phyloP scores from a whole-genome alignment of 495 filamentous ascomycete genomes.

The Aspergillus homomorphus region DNA sequence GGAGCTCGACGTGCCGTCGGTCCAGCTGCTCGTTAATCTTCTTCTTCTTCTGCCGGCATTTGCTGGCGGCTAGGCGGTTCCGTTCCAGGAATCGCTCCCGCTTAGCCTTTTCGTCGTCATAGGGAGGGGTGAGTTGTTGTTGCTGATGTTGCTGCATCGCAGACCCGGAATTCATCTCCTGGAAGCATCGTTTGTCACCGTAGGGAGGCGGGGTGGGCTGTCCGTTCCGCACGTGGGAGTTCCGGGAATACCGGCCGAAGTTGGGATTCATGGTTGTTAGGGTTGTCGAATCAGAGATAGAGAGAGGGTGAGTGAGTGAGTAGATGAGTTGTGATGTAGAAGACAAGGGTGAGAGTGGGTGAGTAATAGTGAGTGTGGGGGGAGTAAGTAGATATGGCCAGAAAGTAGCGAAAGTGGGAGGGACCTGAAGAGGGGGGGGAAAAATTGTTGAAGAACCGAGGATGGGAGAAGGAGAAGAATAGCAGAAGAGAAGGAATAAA shows the following conservation, averaged over 20 bases:
- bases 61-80: slow-evolving; percentile 80
- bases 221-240: slow-evolving; percentile 41
- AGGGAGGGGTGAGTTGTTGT: neutral
- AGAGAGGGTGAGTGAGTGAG: neutral
- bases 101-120: slow-evolving; percentile 25
- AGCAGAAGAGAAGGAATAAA: neutral
- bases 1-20: slow-evolving; percentile 31
- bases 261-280: neutral
- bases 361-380: slow-evolving; percentile 1
- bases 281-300: neutral
- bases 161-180: neutral
- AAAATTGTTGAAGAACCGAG: too few species aligned
- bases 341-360: neutral
- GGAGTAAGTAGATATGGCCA: too few species aligned
- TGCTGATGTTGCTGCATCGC: neutral
- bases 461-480: slow-evolving; percentile 4
- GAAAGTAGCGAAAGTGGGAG: slow-evolving; percentile 1
- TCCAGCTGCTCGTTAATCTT: slow-evolving; percentile 61
- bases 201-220: slow-evolving; percentile 43
- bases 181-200: slow-evolving; percentile 20
- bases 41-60: slow-evolving; percentile 86
- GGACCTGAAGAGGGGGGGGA: neutral
- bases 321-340: neutral
- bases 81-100: slow-evolving; percentile 66
- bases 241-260: slow-evolving; percentile 34